These are phyloP conservation scores for Aspergillus ostianus DNA, from an alignment of 495 filamentous ascomycete genomes.

Conservation along the genomic window DNA sequence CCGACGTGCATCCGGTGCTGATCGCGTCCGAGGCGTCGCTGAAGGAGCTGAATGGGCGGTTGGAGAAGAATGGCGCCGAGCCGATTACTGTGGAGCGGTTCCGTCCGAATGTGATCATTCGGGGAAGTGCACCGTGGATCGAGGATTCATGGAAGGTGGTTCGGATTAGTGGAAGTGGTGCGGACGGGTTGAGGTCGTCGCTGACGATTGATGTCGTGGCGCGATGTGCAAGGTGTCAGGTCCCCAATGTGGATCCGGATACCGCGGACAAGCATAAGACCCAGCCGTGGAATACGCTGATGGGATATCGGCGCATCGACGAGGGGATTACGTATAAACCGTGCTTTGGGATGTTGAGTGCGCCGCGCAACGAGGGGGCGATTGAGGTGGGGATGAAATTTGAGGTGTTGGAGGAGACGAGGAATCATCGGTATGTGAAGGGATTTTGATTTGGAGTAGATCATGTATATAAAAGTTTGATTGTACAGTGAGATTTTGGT, in stretches of 20 bases:
- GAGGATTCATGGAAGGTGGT: conserved; percentile 85
- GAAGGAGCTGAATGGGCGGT: conserved; percentile 34
- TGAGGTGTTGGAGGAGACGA: conserved; percentile 54
- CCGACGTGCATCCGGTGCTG: conserved; percentile 45
- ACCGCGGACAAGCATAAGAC: conserved; percentile 66
- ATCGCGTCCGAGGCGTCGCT: conserved; percentile 54
- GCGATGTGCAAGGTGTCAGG: conserved; percentile 72
- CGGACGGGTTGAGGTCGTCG: conserved; percentile 26
- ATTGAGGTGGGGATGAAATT: conserved; percentile 54
- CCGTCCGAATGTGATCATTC: conserved; percentile 79
- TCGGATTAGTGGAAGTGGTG: conserved; percentile 47
- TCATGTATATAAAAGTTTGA: not conserved
- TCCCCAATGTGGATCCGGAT: conserved; percentile 79
- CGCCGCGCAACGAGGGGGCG: conserved; percentile 52
- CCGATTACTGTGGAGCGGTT: conserved; percentile 59
- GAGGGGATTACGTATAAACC: conserved; percentile 66
- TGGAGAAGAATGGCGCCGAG: conserved; percentile 23
- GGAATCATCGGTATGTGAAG: conserved; percentile 58
- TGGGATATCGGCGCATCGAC: conserved; percentile 71
- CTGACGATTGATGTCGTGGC: conserved; percentile 61
- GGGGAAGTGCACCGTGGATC: conserved; percentile 57
- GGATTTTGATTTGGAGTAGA: conserved; percentile 24
- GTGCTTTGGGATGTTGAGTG: conserved; percentile 85
- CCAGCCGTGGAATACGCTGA: conserved; percentile 75
- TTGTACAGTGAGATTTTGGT: not conserved